Evolutionary conservation across 768 basidiomycete genomes (phyloP), one percentile per base, ranked within the genome.

Genomic region (Crassisporium funariophilum): DNA sequence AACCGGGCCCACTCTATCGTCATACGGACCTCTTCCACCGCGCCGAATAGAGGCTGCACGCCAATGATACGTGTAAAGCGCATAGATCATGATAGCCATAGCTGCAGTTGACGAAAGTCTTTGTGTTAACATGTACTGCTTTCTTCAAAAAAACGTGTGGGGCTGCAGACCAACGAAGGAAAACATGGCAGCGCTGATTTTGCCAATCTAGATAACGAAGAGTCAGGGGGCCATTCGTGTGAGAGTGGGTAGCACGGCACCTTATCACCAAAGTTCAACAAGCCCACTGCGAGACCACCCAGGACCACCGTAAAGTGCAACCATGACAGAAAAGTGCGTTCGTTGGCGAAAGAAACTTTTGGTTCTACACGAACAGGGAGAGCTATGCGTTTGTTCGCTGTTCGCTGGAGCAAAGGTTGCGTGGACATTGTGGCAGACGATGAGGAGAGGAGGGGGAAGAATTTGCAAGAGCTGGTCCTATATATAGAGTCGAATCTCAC

Each of bases 261-360:
- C 72, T 91, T 91, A 67, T 98, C 97, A 50, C 97, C 97, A 74
- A 99, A 99, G 69, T 99, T 99, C 58, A 99, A 76, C 47, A 99
- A 71, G 9, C 97, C 97, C 11, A 98, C 94, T 1, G 94, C 90
- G 36, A 99, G 79, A 47, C 97, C 97, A 21, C 95, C 95, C 6
- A 99, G 84, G 47, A 99, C 92, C 69, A 98, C 93, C 31, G 95
- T 94, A 66, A 97, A 98, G 68, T 97, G 94, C 39, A 98, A 80
- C 97, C 95, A 98, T 78, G 94, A 95, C 35, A 99, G 77, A 71
- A 98, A 98, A 0, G 97, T 94, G 46, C 91, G 83, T 67, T 94
- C 92, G 67, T 95, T 95, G 34, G 92, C 92, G 58, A 95, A 95
- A 37, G 91, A 91, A 50, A 95, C 92, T 59, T 95, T 95, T 23